phyloP scores from a whole-genome alignment of 306 rosid genomes.

The Dryas drummondii region DNA sequence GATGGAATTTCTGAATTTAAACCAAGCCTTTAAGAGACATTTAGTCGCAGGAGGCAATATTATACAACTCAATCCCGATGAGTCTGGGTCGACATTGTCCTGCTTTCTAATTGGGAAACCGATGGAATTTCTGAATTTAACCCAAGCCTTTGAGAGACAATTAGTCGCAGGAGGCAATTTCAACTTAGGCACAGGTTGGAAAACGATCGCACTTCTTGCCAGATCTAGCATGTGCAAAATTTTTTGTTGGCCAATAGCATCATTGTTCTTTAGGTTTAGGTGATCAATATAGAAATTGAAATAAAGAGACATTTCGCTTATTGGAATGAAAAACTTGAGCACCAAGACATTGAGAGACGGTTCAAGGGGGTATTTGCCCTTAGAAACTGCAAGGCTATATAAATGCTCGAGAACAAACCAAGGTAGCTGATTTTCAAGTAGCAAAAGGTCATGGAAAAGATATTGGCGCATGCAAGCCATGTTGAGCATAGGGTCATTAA shows the following conservation, averaged over 20 bases:
- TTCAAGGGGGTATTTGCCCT: not conserved
- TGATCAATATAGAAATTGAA: too few relatives aligned
- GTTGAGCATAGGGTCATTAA: conserved; percentile 18
- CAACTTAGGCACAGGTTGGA: not conserved
- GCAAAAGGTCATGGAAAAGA: conserved; percentile 21
- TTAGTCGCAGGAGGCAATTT: too few relatives aligned
- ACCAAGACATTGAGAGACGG: not conserved
- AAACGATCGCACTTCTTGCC: not conserved
- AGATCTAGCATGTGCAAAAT: not conserved
- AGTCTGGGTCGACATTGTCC: too few relatives aligned
- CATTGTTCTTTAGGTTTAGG: too few relatives aligned
- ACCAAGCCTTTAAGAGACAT: too few relatives aligned
- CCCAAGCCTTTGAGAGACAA: too few relatives aligned
- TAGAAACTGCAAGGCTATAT: not conserved
- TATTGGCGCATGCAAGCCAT: conserved; percentile 11
- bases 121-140: too few relatives aligned
- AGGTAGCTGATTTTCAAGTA: conserved; percentile 32
- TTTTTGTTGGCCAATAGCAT: too few relatives aligned
- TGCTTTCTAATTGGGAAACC: too few relatives aligned
- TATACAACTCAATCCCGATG: too few relatives aligned
- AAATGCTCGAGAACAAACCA: conserved; percentile 28
- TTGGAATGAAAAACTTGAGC: not conserved
- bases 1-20: too few relatives aligned
- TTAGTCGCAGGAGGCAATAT: not conserved
- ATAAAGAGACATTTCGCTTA: not conserved